Base-by-base conservation (phyloP, 179 eudicot species). In the Heliamphora pulchella region DNA sequence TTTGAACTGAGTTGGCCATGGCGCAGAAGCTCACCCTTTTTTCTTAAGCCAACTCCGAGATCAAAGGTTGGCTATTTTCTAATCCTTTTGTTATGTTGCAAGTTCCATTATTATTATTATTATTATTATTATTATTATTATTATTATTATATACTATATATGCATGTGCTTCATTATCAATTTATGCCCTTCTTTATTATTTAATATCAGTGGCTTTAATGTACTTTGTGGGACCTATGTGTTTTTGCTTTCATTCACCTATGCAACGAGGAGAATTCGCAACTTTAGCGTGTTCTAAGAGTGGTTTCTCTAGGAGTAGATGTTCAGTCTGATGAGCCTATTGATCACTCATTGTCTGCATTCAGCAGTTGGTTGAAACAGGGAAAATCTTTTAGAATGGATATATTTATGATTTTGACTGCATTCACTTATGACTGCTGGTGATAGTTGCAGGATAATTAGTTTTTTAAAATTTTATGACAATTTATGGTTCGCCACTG, bases 1-100 rank as follows among this genome's bases (percentile, higher is more conserved):
- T 91, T 96, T 88, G 95, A 94, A 81, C 96, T 96, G 78, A 74
- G 92, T 81, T 96, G 99, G 99, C 99, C 99, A 62, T 91, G 97
- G 97, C 91, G 92, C 82, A 81, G 4, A 75, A 85, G 75, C 81
- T 92, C 98, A 47, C 76, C 94, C 39, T 96, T 94, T 81, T 90
- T 96, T 80, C 79, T 81, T 74, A 88, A 87, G 90, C 99, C 98
- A 74, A 86, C 89, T 44, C 87, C 85, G 20, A 89, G 86, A 87
- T 91, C 98, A 43, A 94, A 92, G 91, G 99, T 94, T 69, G 66
- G 82, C 51, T 39, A 77, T 68, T 44, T 58, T 79, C 77, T 1
- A 20, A 72, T 14, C 8, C 7, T 64, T 46, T 17, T 61, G 4
- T 72, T 18, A 39, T 68, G 47, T 10, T 46, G 69, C 54, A 55